Base-by-base conservation (phyloP, 1,284 basidiomycete species). In the Inonotus hispidus region DNA sequence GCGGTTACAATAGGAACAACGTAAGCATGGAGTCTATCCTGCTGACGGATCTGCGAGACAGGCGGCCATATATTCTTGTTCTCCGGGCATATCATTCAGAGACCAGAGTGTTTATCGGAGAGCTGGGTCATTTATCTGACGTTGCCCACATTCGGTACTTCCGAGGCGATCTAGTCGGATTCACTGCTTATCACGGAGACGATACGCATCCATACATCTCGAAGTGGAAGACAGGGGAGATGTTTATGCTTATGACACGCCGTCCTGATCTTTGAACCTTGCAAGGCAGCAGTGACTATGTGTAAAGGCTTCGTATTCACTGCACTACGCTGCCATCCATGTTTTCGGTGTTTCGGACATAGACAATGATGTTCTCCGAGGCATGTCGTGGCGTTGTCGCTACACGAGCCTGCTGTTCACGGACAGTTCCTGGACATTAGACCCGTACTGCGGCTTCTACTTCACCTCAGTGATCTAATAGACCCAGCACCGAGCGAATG, bases 161-260 rank as follows among this genome's bases (percentile, higher is more conserved):
- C 5, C 25, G 25, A 13, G 53, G 37, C 19, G 14, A 10, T 1
- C 6, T 55, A 14, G 21, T 60, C 21, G 59, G 59, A 8, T 60
- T 45, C 38, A 39, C 59, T 14, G 39, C 23, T 14, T 7, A 25
- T 2, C 41, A 60, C 23, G 59, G 53, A 29, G 59, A 60, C 32
- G 59, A 56, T 21, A 46, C 59, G 32, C 29, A 55, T 41, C 59
- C 59, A 21, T 47, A 29, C 23, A 23, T 60, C 27, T 21, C 50
- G 8, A 21, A 55, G 3, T 60, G 59, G 59, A 37, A 23, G n/a
- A 37, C 27, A 4, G 21, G 45, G 16, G 19, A 41, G 21, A 14
- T 3, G 32, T 39, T 39, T 39, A 39, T 10, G 25, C n/a, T 38
- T 35, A 45, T 29, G n/a, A 38, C n/a, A 8, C 11, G 41, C 16